Base-by-base conservation (phyloP, 768 basidiomycete species). In the Sistotremastrum niveocremeum region DNA sequence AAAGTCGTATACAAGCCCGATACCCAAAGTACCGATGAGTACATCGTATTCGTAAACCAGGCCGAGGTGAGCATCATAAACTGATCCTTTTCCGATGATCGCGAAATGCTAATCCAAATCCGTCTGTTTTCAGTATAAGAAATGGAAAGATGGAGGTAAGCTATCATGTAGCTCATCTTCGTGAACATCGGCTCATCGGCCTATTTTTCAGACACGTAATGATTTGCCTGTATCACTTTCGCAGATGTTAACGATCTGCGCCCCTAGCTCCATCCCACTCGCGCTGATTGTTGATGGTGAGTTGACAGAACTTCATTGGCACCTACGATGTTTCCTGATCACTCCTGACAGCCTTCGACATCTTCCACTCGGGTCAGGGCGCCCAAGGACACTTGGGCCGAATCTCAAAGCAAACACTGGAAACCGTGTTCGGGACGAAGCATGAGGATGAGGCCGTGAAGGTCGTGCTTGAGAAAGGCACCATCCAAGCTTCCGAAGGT, bases 1-100 rank as follows among this genome's bases (percentile, higher is more conserved):
- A 79, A 83, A 67, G 72, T 89, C 57, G 66, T 88, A 53, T 90
- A 84, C 72, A 84, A 85, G 64, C 81, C 85, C 33, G 77, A 80
- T 56, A 59, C 73, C 45, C 74, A 80, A 53, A 75, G 77, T 6
- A 79, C 77, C 20, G 77, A 85, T 45, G 83, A 86, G 64, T 90
- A 63, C 66, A 73, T 71, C 47, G 62, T 81, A 59, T 70, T 88
- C 52, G 77, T 87, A 38, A 73, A 84, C 58, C 67, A 68, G 3
- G 65, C 57, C 45, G 73, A 78, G 74, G 86, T 87, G 51, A 20
- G 71, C 53, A 31, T 6, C n/a, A n/a, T n/a, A n/a, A n/a, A 40
- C 39, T n/a, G 40, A 42, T 36, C 33, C 39, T 50, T 41, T 45
- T 40, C 41, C 30, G 45, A 6, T 38, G 38, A 42, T 42, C 35